phyloP scores from a whole-genome alignment of 176 grass and related monocot species.

The Musa acuminata region DNA sequence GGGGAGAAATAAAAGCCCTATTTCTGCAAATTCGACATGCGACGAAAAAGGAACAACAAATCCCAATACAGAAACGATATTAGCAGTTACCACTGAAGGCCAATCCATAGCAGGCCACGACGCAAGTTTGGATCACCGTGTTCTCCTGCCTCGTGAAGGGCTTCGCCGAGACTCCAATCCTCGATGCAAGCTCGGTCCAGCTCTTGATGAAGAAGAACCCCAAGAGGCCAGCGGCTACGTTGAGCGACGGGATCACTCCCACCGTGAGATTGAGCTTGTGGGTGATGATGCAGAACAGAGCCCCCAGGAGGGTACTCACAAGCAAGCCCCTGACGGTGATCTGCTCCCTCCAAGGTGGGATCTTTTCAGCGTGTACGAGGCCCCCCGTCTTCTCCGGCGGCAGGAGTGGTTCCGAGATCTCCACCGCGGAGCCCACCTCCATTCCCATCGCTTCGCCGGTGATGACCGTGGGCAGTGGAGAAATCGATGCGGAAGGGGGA shows the following conservation, averaged over 20 bases:
- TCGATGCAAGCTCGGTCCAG: constrained; percentile 35
- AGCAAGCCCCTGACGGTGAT: constrained; percentile 46
- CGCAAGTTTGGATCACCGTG: constrained; percentile 82
- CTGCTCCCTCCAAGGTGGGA: constrained; percentile 65
- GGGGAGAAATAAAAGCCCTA: background rate
- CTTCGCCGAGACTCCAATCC: constrained; percentile 35
- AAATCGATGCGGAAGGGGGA: background rate
- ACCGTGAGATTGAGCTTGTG: constrained; percentile 83
- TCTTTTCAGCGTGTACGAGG: constrained; percentile 13
- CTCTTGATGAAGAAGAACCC: constrained; percentile 57
- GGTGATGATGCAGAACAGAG: constrained; percentile 71
- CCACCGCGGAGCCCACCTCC: constrained; percentile 18
- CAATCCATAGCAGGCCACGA: constrained; percentile 74
- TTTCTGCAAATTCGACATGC: background rate
- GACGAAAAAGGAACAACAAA: background rate
- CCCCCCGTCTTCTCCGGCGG: constrained; percentile 16
- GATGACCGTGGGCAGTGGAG: background rate
- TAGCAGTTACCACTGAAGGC: constrained; percentile 55
- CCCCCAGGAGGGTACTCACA: constrained; percentile 48
- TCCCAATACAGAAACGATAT: background rate
- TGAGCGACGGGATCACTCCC: constrained; percentile 63
- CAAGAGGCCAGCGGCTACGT: constrained; percentile 61
- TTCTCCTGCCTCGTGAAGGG: constrained; percentile 97
- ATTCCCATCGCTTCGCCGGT: constrained; percentile 30
- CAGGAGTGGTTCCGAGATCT: constrained; percentile 9